Evolutionary conservation across 2,329 filamentous ascomycete species (phyloP).

Genomic region (Calcarisporium arbuscula): DNA sequence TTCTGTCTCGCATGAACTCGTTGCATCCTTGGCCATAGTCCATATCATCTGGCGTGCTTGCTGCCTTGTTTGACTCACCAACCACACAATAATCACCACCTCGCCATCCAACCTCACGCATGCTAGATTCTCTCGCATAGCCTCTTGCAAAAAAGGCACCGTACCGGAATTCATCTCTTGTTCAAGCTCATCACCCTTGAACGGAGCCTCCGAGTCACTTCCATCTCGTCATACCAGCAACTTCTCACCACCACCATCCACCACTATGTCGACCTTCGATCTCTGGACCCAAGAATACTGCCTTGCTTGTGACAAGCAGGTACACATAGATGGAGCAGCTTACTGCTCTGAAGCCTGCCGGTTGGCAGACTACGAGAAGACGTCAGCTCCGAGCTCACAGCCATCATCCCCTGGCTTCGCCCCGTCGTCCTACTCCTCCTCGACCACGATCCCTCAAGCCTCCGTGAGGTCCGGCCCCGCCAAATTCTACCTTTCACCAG

Average conservation of each 20-base stretch:
- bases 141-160: constrained; percentile 2
- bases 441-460: constrained; percentile 21
- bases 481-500: constrained; percentile 64
- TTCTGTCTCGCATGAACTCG: background rate
- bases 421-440: constrained; percentile 45
- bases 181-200: constrained; percentile 3
- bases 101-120: constrained; percentile 5
- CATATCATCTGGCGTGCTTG: too few species aligned
- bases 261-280: constrained; percentile 46
- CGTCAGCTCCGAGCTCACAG: constrained; percentile 49
- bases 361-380: constrained; percentile 78
- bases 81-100: constrained; percentile 7
- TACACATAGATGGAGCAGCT: constrained; percentile 68
- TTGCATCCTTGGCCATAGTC: background rate
- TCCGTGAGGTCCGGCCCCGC: constrained; percentile 17
- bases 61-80: constrained; percentile 15
- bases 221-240: constrained; percentile 9
- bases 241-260: constrained; percentile 12
- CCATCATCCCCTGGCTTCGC: constrained; percentile 51
- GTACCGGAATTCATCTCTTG: too few species aligned
- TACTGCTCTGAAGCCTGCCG: constrained; percentile 94
- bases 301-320: constrained; percentile 77
- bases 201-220: too few species aligned
- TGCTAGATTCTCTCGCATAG: background rate
- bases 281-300: constrained; percentile 88